These are phyloP conservation scores for Patellifolia procumbens DNA, from an alignment of 179 eudicot species.

Conservation along the genomic window DNA sequence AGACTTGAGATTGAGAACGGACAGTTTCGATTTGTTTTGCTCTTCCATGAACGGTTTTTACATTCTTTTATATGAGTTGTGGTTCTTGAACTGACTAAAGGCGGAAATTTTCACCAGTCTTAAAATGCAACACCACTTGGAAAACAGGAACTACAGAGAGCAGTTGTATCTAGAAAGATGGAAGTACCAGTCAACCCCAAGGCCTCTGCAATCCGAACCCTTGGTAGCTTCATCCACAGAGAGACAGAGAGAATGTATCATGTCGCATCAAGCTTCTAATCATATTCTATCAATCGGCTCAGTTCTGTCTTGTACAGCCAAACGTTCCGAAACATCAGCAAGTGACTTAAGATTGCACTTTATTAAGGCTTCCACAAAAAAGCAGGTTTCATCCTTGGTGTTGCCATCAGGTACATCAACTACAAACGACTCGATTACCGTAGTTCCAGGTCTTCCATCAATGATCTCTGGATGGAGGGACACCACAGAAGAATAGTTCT, in stretches of 20 bases:
- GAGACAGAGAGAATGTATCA: conserved; percentile 14
- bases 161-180: conserved; percentile 21
- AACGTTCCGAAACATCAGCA: conserved; percentile 68
- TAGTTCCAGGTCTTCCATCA: conserved; percentile 80
- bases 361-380: conserved; percentile 69
- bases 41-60: conserved; percentile 12
- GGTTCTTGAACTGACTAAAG: conserved; percentile 28
- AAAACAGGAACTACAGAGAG: conserved; percentile 20
- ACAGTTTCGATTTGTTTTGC: conserved; percentile 19
- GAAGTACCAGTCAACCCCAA: conserved; percentile 48
- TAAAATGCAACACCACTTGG: conserved; percentile 18
- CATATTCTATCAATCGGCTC: conserved; percentile 58
- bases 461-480: conserved; percentile 79
- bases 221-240: conserved; percentile 57
- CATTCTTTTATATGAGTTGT: conserved; percentile 22
- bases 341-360: conserved; percentile 84
- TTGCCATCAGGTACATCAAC: conserved; percentile 86
- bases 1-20: neutral
- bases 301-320: conserved; percentile 66
- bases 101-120: conserved; percentile 18
- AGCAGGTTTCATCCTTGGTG: conserved; percentile 83
- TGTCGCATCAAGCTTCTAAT: conserved; percentile 16
- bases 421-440: conserved; percentile 83
- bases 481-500: conserved; percentile 81
- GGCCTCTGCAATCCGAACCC: conserved; percentile 35